Base-by-base conservation (phyloP, 768 basidiomycete species). In the Suillus cothurnatus region DNA sequence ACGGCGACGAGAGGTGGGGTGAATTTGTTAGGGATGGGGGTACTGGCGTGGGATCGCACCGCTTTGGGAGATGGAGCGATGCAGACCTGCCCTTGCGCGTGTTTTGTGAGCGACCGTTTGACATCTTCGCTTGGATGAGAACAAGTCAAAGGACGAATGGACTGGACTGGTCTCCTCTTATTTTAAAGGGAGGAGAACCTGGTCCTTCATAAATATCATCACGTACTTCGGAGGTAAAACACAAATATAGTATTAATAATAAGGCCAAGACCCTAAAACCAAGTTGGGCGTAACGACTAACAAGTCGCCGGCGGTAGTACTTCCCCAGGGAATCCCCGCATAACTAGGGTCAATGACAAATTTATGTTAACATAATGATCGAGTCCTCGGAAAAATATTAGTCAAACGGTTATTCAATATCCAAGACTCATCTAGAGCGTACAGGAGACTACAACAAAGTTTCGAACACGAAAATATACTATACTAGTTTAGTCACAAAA, bases 21-120 rank as follows among this genome's bases (percentile, higher is more conserved):
- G 86, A 88, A 36, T 83, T 74, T 32, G 81, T 72, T 45, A 89
- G 81, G 0, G 86, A 84, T 5, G 88, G 88, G 0, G 88, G 88
- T 2, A 89, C 80, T 38, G 86, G 88, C n/a, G 78, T 69, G 58
- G 79, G 70, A 34, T 78, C 76, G 5, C 76, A 72, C 47, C 73
- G 79, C 28, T 57, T 68, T 41, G 65, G 55, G 41, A 67, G 53
- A 3, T 64, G 59, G 32, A 76, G 65, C 8, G 70, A 38, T 9
- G 64, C 52, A 1, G 76, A 70, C 36, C 77, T 70, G 59, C 52
- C 70, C 57, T 62, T 69, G 28, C 61, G 34, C 6, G 38, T 59
- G 19, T 41, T 59, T 31, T 6, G 58, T 38, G 57, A 28, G 57
- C 4, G 23, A 39, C 9, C 9, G 11, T 31, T 19, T 19, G 58